Conservation (phyloP, 208 protist species). For the Trichomonas tenax region DNA sequence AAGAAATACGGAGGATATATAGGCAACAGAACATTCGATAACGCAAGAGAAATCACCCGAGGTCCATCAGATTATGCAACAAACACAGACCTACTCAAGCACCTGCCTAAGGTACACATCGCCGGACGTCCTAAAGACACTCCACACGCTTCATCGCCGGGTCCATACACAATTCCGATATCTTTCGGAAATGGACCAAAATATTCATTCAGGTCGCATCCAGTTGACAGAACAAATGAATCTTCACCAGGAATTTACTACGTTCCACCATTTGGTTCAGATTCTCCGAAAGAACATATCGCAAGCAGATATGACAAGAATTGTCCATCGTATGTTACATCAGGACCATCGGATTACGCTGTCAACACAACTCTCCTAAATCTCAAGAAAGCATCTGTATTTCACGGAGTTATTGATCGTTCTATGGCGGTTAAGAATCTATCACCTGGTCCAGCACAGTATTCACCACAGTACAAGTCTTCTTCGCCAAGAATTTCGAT, state of each 20-base stretch:
- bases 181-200: neutral
- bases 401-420: neutral
- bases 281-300: neutral
- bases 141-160: neutral
- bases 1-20: neutral
- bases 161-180: neutral
- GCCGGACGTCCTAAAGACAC: neutral
- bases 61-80: neutral
- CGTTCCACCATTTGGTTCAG: neutral
- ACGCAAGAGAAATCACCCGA: neutral
- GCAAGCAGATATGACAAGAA: neutral
- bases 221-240: neutral
- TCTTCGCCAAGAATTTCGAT: neutral
- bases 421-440: neutral
- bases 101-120: neutral
- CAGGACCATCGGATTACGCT: neutral
- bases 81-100: neutral
- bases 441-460: neutral
- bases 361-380: neutral
- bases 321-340: neutral
- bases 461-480: neutral
- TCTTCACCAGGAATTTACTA: neutral
- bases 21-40: neutral
- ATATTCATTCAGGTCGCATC: neutral
- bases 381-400: neutral